A percentile compares a stretch with the other conserved stretches of the same genome.
Conservation (phyloP, 441 rosid genomes). For the Kokia cookei region DNA sequence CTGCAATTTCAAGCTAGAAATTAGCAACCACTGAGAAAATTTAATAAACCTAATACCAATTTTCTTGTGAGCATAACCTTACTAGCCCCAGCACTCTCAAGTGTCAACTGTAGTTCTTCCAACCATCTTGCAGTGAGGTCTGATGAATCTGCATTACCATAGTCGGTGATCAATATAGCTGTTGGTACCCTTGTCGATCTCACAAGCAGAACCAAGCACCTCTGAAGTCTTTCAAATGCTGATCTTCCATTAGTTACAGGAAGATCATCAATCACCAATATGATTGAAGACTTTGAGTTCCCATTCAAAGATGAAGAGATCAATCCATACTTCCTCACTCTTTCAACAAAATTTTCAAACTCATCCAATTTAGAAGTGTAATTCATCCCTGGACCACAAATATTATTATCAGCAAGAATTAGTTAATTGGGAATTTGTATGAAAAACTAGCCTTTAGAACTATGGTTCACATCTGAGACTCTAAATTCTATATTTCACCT, state of each 20-base stretch:
- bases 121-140: conserved; percentile 38
- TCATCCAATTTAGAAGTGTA: conserved; percentile 92
- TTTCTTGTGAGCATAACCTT: conserved; percentile 53
- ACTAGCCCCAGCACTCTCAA: conserved; percentile 73
- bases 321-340: conserved; percentile 62
- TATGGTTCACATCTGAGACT: background rate
- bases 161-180: conserved; percentile 56
- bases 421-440: background rate
- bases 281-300: conserved; percentile 30
- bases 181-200: conserved; percentile 66
- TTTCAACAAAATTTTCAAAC: conserved; percentile 74
- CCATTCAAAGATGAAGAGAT: conserved; percentile 36
- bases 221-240: conserved; percentile 67
- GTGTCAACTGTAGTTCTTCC: conserved; percentile 64
- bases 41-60: conserved; percentile 9
- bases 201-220: conserved; percentile 64
- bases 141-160: conserved; percentile 48
- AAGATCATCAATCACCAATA: conserved; percentile 87
- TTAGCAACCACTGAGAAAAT: conserved; percentile 11
- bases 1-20: conserved; percentile 39
- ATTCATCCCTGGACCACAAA: conserved; percentile 38
- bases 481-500: background rate
- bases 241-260: conserved; percentile 64
- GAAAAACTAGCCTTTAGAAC: background rate
- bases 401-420: background rate